phyloP scores from a whole-genome alignment of 257 asterid species.

The Solanum paucissectum region DNA sequence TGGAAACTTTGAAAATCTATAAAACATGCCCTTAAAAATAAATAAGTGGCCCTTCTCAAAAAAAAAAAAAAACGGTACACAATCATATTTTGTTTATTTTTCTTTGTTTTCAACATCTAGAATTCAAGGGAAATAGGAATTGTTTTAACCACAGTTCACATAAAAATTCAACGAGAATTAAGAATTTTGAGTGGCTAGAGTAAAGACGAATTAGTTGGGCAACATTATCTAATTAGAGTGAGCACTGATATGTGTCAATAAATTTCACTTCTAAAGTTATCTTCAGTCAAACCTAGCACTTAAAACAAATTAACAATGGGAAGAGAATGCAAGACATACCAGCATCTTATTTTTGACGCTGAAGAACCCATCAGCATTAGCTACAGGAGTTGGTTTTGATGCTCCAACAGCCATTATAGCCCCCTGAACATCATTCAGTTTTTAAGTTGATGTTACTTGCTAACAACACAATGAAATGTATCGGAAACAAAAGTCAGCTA shows the following conservation, averaged over 20 bases:
- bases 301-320: neutral
- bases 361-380: constrained; percentile 67
- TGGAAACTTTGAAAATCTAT: neutral
- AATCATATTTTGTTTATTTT: neutral
- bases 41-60: neutral
- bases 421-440: constrained; percentile 41
- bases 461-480: neutral
- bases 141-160: neutral
- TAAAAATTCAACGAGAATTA: neutral
- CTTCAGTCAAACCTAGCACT: neutral
- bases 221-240: neutral
- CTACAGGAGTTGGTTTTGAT: constrained; percentile 61
- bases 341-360: constrained; percentile 66
- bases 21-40: neutral
- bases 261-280: neutral
- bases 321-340: constrained; percentile 35
- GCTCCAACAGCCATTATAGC: constrained; percentile 98
- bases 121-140: neutral
- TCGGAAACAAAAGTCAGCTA: neutral
- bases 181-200: neutral
- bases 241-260: neutral
- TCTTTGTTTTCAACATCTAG: neutral
- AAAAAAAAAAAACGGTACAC: neutral
- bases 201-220: neutral
- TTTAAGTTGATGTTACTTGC: neutral